Percentiles rank a stretch among this genome's conserved stretches.
Evolutionary conservation across 352 stramenopile species (phyloP).

Genomic region (Pythium utonaiense): DNA sequence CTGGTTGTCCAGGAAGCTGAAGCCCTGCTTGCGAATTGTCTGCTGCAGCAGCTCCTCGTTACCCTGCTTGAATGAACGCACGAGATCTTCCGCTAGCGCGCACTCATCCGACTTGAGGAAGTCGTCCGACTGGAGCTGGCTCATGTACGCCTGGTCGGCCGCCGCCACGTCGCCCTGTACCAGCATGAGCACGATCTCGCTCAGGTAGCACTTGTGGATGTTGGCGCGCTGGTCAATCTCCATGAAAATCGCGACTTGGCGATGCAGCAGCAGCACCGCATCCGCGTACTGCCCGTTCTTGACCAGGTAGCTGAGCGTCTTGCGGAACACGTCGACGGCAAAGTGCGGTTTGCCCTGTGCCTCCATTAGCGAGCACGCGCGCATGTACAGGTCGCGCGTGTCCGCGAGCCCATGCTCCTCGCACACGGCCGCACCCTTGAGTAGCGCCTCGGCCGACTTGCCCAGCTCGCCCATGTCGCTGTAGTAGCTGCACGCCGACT

Average conservation of each 20-base stretch:
- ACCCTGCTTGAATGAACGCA: conserved; percentile 72
- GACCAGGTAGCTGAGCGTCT: conserved; percentile 70
- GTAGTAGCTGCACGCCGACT: conserved; percentile 60
- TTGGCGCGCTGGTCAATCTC: conserved; percentile 66
- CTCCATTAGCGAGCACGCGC: conserved; percentile 71
- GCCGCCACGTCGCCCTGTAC: conserved; percentile 60
- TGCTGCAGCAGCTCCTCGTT: conserved; percentile 72
- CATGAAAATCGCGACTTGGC: conserved; percentile 50
- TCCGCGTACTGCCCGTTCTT: conserved; percentile 52
- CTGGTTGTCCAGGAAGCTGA: conserved; percentile 78
- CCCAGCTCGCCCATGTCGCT: conserved; percentile 81
- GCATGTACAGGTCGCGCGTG: conserved; percentile 56
- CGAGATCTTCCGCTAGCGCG: conserved; percentile 67
- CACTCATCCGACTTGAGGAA: conserved; percentile 78
- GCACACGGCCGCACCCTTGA: conserved; percentile 55
- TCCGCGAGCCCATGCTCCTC: conserved; percentile 46
- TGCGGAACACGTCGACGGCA: conserved; percentile 74
- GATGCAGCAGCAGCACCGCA: conserved; percentile 40
- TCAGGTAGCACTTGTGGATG: conserved; percentile 73
- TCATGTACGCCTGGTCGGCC: conserved; percentile 71
- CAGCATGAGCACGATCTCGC: conserved; percentile 60
- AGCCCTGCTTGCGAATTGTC: conserved; percentile 69
- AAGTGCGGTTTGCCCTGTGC: conserved; percentile 83
- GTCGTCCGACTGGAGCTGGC: conserved; percentile 70
- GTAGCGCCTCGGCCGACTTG: conserved; percentile 71